Evolutionary conservation across 352 stramenopile species (phyloP).

Genomic region (Pythium periplocum): DNA sequence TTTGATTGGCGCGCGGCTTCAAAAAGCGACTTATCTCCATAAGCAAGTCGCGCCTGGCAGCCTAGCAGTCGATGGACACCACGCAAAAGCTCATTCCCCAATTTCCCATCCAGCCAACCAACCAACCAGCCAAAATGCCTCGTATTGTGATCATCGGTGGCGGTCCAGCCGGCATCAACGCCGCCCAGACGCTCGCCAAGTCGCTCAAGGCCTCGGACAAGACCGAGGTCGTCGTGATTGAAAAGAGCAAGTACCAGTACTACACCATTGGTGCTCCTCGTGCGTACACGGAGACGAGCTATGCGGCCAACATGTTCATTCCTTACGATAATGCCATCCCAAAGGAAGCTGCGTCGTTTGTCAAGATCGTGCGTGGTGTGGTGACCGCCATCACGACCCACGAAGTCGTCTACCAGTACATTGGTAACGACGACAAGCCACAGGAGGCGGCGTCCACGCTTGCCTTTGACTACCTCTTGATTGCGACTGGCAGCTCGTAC

Average conservation of each 20-base stretch:
- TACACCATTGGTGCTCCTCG: constrained; percentile 39
- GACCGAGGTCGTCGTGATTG: constrained; percentile 44
- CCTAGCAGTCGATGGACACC: background rate
- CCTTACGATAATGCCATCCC: constrained; percentile 58
- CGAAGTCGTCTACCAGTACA: constrained; percentile 13
- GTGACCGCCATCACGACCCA: constrained; percentile 13
- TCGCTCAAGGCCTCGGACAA: constrained; percentile 29
- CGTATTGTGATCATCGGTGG: constrained; percentile 56
- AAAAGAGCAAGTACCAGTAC: constrained; percentile 53
- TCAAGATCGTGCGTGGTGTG: constrained; percentile 13
- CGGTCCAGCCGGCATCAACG: constrained; percentile 43
- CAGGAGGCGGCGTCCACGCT: constrained; percentile 7
- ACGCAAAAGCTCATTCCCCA: background rate
- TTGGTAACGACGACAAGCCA: constrained; percentile 18
- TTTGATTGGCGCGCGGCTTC: too few relatives aligned
- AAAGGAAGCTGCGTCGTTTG: constrained; percentile 6
- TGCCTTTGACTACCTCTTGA: constrained; percentile 23
- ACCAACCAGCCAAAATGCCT: constrained; percentile 6
- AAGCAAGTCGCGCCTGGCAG: too few relatives aligned
- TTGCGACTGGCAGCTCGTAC: constrained; percentile 28
- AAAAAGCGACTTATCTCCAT: too few relatives aligned
- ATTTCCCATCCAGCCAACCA: background rate
- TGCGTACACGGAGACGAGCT: constrained; percentile 46
- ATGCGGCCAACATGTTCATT: constrained; percentile 54
- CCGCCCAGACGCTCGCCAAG: constrained; percentile 32